A percentile compares a stretch with the other conserved stretches of the same genome.
Conservation (phyloP, 2,329 filamentous ascomycete genomes). For the Sordariomycetes sp. region DNA sequence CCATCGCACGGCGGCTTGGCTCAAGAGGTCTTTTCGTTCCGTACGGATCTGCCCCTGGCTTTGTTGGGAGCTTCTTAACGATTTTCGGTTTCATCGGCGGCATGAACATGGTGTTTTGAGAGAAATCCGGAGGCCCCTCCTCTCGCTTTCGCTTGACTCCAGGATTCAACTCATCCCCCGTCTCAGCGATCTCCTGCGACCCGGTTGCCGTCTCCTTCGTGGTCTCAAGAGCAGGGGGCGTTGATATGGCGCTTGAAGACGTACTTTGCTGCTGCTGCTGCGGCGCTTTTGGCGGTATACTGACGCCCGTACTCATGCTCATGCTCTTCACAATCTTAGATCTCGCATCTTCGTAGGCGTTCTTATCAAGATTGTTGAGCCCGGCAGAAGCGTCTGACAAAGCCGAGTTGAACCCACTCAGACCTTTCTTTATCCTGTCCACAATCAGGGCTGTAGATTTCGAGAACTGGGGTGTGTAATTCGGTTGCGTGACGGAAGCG, state of each 20-base stretch:
- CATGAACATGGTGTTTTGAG: constrained; percentile 17
- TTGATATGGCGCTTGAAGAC: no score
- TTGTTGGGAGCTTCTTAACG: no score
- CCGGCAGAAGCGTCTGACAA: background rate
- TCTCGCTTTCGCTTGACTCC: constrained; percentile 20
- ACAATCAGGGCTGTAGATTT: constrained; percentile 7
- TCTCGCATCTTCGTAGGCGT: background rate
- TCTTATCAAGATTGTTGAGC: background rate
- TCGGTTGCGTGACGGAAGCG: background rate
- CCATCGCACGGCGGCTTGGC: constrained; percentile 8
- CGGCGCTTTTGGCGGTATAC: background rate
- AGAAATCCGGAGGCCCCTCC: constrained; percentile 19
- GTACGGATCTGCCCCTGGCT: constrained; percentile 1
- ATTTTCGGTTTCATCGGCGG: background rate
- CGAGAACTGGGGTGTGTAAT: constrained; percentile 8
- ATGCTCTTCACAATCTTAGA: constrained; percentile 1
- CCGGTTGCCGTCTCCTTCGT: background rate
- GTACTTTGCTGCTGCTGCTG: background rate
- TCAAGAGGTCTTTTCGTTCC: background rate
- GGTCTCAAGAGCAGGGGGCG: background rate
- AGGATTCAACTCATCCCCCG: background rate
- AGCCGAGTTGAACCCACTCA: constrained; percentile 1
- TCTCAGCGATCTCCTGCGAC: background rate
- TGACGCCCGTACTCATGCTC: constrained; percentile 1
- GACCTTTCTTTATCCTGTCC: constrained; percentile 6